Percentiles rank a stretch among this genome's conserved stretches.
Conservation (phyloP, 2,329 filamentous ascomycete species). For the Xylaria sp. region DNA sequence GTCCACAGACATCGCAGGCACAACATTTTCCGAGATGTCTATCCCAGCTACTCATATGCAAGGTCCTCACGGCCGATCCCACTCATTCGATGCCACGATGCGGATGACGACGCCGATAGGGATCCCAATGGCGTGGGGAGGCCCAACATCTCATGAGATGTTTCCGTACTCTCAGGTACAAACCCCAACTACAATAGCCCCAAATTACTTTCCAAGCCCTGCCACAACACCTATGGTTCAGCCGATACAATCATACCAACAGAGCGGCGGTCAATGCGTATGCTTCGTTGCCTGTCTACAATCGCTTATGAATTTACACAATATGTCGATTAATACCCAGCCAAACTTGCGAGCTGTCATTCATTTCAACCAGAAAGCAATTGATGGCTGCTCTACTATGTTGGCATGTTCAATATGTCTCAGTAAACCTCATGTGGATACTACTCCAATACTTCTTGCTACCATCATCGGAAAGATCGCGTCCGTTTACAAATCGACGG, state of each 20-base stretch:
- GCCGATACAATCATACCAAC: slow-evolving; percentile 47
- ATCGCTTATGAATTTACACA: slow-evolving; percentile 60
- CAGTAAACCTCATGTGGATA: slow-evolving; percentile 56
- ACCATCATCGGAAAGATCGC: slow-evolving; percentile 62
- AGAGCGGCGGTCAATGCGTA: slow-evolving; percentile 53
- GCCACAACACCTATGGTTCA: slow-evolving; percentile 53
- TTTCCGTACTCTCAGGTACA: slow-evolving; percentile 51
- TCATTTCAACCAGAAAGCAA: slow-evolving; percentile 59
- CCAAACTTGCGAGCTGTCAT: slow-evolving; percentile 60
- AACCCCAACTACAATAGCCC: slow-evolving; percentile 52
- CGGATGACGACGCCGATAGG: slow-evolving; percentile 46
- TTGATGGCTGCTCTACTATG: slow-evolving; percentile 61
- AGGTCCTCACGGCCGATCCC: slow-evolving; percentile 49
- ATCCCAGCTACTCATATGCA: slow-evolving; percentile 48
- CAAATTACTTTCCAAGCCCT: slow-evolving; percentile 56
- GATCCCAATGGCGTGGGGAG: slow-evolving; percentile 47
- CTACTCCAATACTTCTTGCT: slow-evolving; percentile 61
- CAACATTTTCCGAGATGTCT: slow-evolving; percentile 51
- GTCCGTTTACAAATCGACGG: slow-evolving; percentile 58
- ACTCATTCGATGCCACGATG: slow-evolving; percentile 54
- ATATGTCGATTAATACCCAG: slow-evolving; percentile 53
- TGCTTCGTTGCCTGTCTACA: slow-evolving; percentile 62
- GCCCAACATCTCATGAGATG: slow-evolving; percentile 49
- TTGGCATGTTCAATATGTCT: slow-evolving; percentile 60
- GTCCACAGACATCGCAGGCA: slow-evolving; percentile 51